Base-by-base conservation (phyloP, 805 yeast species). In the Wickerhamiella spandovensis region DNA sequence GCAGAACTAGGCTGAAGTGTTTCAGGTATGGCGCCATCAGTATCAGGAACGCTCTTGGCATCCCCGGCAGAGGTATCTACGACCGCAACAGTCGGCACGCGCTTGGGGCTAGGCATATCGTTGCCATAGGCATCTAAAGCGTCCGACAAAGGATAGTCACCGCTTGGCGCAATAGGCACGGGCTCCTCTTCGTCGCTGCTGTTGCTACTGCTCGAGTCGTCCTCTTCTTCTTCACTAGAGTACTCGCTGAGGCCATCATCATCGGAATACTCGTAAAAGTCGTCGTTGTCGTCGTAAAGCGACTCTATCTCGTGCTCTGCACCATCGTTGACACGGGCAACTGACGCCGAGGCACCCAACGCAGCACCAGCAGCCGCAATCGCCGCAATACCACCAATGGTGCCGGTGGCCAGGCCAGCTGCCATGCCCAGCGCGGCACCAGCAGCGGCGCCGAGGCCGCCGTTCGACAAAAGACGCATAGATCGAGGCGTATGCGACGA, bases 311-410 rank as follows among this genome's bases (percentile, higher is more conserved):
- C 37, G n/a, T 28, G 22, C 13, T n/a, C n/a, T 7, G 9, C 25
- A 6, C 17, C 25, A 10, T 23, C 46, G 18, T 23, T 12, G 15
- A 23, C 38, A 2, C 23, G 10, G 21, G n/a, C 15, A 3, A 25
- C 30, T n/a, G 38, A 35, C 24, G 41, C 44, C 18, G 43, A 39
- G 3, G 49, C 44, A 17, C 44, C 44, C n/a, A 46, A 38, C 3
- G 49, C 25, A 12, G 49, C 49, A 4, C 49, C 49, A 17, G 49
- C 49, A 3, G 38, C 38, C 7, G 49, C 25, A 22, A 46, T 22
- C 3, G 49, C 49, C 21, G 30, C 44, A 9, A 42, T 28, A 5
- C 49, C 49, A 15, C 25, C 32, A 17, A 46, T 13, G 17, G 37
- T 38, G 18, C 49, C 49, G 22, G 49, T 38, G 12, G 41, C 37